These are phyloP conservation scores for Circinella minor DNA, from an alignment of 371 early-diverging fungal genomes.

Conservation along the genomic window DNA sequence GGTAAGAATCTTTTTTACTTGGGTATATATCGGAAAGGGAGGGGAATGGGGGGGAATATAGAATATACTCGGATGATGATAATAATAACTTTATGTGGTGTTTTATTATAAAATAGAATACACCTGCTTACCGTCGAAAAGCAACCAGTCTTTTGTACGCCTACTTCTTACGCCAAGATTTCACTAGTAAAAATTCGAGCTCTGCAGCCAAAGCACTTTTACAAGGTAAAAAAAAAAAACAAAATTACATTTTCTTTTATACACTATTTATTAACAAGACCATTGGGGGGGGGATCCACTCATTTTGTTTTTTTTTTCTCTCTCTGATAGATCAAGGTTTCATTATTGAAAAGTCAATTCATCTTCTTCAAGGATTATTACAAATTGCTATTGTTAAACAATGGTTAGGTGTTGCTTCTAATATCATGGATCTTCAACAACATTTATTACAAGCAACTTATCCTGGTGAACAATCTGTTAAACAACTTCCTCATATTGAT, in stretches of 20 bases:
- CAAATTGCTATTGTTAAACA: slow-evolving; percentile 88
- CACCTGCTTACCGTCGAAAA: slow-evolving; percentile 65
- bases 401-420: slow-evolving; percentile 70
- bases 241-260: background rate
- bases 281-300: background rate
- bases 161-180: slow-evolving; percentile 80
- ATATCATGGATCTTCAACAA: slow-evolving; percentile 79
- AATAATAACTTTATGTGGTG: too few species aligned
- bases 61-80: too few species aligned
- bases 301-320: too few species aligned
- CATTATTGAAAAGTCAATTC: slow-evolving; percentile 73
- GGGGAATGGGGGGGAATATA: too few species aligned
- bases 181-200: slow-evolving; percentile 32
- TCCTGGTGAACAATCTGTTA: slow-evolving; percentile 73
- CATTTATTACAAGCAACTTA: slow-evolving; percentile 82
- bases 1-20: slow-evolving; percentile 4
- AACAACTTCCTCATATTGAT: slow-evolving; percentile 83
- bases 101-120: too few species aligned
- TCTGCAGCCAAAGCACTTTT: slow-evolving; percentile 11
- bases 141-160: slow-evolving; percentile 82
- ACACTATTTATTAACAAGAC: too few species aligned
- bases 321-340: slow-evolving; percentile 63
- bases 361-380: slow-evolving; percentile 81
- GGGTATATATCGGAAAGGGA: too few species aligned
- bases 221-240: slow-evolving; percentile 17